phyloP scores from a whole-genome alignment of 2,329 filamentous ascomycete species.

The Colletotrichum sp. region DNA sequence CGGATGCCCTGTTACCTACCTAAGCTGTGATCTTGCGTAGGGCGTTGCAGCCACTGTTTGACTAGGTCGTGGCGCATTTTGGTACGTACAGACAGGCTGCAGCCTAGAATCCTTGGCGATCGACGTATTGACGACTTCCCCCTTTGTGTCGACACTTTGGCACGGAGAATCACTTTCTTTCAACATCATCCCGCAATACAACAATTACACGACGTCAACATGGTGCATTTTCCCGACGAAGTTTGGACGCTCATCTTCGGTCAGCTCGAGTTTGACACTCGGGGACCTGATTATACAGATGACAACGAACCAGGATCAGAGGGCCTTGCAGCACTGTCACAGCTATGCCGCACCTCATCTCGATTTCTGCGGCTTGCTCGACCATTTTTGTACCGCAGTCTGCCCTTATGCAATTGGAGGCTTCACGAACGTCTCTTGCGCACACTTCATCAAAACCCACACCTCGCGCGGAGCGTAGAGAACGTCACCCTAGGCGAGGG shows the following conservation, averaged over 20 bases:
- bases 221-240: neutral
- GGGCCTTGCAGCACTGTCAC: neutral
- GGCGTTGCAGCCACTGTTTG: neutral
- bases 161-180: neutral
- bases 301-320: neutral
- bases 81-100: neutral
- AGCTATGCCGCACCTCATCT: neutral
- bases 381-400: neutral
- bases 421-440: neutral
- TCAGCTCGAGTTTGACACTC: neutral
- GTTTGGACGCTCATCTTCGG: neutral
- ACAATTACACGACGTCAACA: neutral
- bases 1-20: neutral
- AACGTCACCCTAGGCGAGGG: neutral
- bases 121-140: neutral
- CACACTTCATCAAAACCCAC: neutral
- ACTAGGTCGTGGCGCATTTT: neutral
- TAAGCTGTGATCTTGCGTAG: neutral
- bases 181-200: accelerated
- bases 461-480: neutral
- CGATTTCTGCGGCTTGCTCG: neutral
- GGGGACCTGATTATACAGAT: neutral
- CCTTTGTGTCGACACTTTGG: neutral
- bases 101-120: neutral
- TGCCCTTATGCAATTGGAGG: neutral